These are phyloP conservation scores for Exophiala sideris DNA, from an alignment of 2,329 filamentous ascomycete genomes.

Conservation along the genomic window DNA sequence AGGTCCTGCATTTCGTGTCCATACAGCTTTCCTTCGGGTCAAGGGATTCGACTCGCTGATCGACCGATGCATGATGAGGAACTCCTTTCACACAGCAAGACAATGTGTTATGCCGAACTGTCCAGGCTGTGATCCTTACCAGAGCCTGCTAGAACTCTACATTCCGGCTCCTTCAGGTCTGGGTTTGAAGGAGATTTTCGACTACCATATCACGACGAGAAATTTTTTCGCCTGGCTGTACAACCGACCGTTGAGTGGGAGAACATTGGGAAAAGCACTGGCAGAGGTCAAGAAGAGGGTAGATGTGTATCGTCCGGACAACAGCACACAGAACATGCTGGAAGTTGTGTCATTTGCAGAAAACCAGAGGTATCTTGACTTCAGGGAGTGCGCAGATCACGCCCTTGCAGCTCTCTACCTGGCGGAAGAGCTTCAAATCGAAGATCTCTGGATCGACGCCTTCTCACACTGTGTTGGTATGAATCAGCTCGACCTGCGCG, in stretches of 20 bases:
- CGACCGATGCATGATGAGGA: slow-evolving; percentile 22
- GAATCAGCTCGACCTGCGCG: slow-evolving; percentile 34
- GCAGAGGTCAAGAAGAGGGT: slow-evolving; percentile 64
- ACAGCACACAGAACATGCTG: slow-evolving; percentile 53
- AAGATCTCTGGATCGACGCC: slow-evolving; percentile 67
- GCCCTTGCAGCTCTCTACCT: slow-evolving; percentile 66
- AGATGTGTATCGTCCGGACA: slow-evolving; percentile 55
- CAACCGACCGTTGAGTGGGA: slow-evolving; percentile 26
- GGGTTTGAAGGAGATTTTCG: slow-evolving; percentile 23
- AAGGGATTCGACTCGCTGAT: slow-evolving; percentile 25
- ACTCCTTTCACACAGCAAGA: slow-evolving; percentile 17
- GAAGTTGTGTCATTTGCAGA: slow-evolving; percentile 66
- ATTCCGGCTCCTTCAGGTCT: slow-evolving; percentile 24
- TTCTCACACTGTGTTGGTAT: slow-evolving; percentile 78
- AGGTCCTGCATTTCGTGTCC: slow-evolving; percentile 29
- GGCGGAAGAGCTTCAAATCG: slow-evolving; percentile 63
- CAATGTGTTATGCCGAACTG: slow-evolving; percentile 25
- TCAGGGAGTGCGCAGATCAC: slow-evolving; percentile 64
- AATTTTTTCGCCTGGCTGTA: slow-evolving; percentile 31
- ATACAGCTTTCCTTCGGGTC: slow-evolving; percentile 21
- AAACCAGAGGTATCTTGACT: slow-evolving; percentile 65
- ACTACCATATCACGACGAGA: slow-evolving; percentile 28
- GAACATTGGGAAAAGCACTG: slow-evolving; percentile 61
- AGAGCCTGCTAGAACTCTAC: slow-evolving; percentile 25
- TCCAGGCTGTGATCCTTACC: slow-evolving; percentile 23